Evolutionary conservation across 495 filamentous ascomycete genomes (phyloP), one percentile per base, ranked within the genome.

Genomic region (Xylaria longipes): DNA sequence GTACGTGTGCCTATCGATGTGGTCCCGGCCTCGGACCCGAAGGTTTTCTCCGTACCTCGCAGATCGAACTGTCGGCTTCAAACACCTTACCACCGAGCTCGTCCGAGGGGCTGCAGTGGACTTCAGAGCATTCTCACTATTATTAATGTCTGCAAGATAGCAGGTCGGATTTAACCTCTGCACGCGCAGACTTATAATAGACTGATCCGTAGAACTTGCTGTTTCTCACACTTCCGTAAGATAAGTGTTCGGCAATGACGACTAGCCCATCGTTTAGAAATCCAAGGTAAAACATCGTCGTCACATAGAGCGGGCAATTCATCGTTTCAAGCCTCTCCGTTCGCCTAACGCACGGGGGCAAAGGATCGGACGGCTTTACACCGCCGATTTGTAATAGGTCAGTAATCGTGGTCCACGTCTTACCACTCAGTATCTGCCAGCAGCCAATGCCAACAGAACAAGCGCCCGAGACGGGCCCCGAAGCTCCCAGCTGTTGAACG

Each of bases 11-110:
- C n/a, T 25, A 2, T 7, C 27, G 25, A 57, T 45, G n/a, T 56
- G 9, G 27, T 17, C 14, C 50, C 5, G 61, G 39, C 50, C 57
- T 74, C 72, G 65, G 69, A 41, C 57, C 65, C 68, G 54, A 63
- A 72, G 50, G 57, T 58, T 72, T 71, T 56, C 66, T 73, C 71
- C 71, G 71, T 48, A 3, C 14, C n/a, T 5, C 50, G 48, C 63
- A 43, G 66, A 64, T 69, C n/a, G 45, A 61, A 61, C 72, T 69
- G 71, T 76, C 65, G 52, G 69, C 43, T 39, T 63, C 69, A 65
- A 71, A 39, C 50, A 52, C 71, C 56, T 76, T 78, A 73, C 71
- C 65, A 67, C 76, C 76, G 76, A 78, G 75, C 69, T 68, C 43
- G 71, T 66, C 69, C 69, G 60, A 65, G 60, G 60, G 6, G n/a